Evolutionary conservation across 306 rosid species (phyloP).

Genomic region (Prunus mira): DNA sequence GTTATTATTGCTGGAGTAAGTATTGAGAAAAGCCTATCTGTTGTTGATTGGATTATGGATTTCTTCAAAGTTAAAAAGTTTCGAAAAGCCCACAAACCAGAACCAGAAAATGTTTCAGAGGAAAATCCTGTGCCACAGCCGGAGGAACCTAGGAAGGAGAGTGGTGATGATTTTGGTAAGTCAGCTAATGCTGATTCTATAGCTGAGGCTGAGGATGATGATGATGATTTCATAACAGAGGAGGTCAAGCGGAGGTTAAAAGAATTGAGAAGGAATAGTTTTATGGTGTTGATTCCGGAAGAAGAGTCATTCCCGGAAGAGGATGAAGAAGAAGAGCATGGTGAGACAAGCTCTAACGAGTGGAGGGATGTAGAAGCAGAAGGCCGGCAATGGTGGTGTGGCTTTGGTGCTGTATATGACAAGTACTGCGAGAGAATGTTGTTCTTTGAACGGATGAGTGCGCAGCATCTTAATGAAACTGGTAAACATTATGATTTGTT

Average conservation of each 20-base stretch:
- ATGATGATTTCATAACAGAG: conserved; percentile 82
- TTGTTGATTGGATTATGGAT: conserved; percentile 41
- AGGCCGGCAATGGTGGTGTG: conserved; percentile 96
- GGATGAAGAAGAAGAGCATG: conserved; percentile 69
- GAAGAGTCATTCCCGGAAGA: conserved; percentile 81
- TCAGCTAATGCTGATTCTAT: conserved; percentile 47
- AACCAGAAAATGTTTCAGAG: conserved; percentile 34
- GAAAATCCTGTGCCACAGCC: conserved; percentile 42
- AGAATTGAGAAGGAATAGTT: conserved; percentile 89
- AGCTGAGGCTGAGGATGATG: conserved; percentile 69
- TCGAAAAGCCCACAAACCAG: conserved; percentile 58
- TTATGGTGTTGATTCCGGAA: conserved; percentile 95
- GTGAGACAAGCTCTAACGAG: conserved; percentile 53
- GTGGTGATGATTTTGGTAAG: conserved; percentile 37
- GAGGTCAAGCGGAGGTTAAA: conserved; percentile 91
- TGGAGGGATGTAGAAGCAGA: conserved; percentile 99
- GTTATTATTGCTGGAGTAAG: background rate
- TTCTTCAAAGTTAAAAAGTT: conserved; percentile 69
- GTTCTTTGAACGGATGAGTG: conserved; percentile 74
- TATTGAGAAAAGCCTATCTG: background rate
- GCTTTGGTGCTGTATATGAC: conserved; percentile 81
- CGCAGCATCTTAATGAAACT: conserved; percentile 49
- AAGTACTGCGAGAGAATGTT: conserved; percentile 83
- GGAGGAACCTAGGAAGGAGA: conserved; percentile 46
- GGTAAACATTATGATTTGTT: conserved; percentile 35